Evolutionary conservation across 179 eudicot genomes (phyloP).

Genomic region (Vitellaria paradoxa): DNA sequence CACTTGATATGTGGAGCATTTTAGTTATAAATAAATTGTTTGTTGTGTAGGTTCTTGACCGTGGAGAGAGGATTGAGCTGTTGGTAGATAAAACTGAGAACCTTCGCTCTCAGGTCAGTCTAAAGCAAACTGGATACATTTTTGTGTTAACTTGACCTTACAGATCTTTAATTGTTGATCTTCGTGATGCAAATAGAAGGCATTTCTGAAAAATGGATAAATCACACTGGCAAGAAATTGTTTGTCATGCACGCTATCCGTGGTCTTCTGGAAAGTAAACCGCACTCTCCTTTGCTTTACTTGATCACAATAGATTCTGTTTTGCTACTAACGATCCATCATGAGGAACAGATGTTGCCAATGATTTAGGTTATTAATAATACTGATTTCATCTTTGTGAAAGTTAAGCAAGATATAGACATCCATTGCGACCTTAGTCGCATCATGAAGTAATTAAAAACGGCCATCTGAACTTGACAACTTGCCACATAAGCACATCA

Average conservation of each 20-base stretch:
- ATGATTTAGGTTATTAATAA: background rate
- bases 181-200: background rate
- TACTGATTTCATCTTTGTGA: background rate
- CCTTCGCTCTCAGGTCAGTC: conserved; percentile 40
- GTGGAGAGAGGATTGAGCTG: conserved; percentile 47
- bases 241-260: background rate
- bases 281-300: background rate
- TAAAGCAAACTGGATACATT: background rate
- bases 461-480: background rate
- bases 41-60: conserved; percentile 41
- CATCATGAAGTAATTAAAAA: background rate
- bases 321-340: background rate
- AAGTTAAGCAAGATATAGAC: background rate
- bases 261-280: background rate
- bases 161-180: background rate
- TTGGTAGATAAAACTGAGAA: conserved; percentile 44
- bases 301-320: background rate
- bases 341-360: background rate
- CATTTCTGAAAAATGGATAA: background rate
- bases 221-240: background rate
- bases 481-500: background rate
- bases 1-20: background rate
- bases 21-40: background rate
- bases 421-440: background rate
- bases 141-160: background rate